Conservation (phyloP, 495 filamentous ascomycete species). For the Pseudotulostoma volvatum region DNA sequence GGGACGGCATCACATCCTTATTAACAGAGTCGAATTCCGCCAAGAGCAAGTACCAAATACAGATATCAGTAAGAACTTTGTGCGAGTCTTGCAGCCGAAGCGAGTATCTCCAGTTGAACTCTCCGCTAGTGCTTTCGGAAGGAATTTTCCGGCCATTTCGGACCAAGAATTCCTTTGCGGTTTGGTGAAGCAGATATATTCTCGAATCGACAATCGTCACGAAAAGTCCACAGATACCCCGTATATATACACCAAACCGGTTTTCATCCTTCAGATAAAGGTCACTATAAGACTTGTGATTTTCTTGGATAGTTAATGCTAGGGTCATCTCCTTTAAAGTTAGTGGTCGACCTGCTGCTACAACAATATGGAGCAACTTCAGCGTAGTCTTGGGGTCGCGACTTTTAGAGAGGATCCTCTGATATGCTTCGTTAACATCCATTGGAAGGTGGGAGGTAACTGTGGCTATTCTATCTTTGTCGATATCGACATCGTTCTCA, state of each 20-base stretch:
- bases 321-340: conserved; percentile 21
- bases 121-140: not conserved
- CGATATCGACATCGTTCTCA: conserved; percentile 7
- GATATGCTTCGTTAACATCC: conserved; percentile 14
- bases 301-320: conserved; percentile 16
- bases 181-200: conserved; percentile 22
- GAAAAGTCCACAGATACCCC: conserved; percentile 23
- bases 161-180: conserved; percentile 17
- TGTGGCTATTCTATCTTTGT: conserved; percentile 7
- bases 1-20: not conserved
- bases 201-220: conserved; percentile 20
- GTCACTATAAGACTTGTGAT: conserved; percentile 9
- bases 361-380: conserved; percentile 22
- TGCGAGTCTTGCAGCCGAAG: conserved; percentile 13
- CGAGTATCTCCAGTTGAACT: conserved; percentile 9
- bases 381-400: conserved; percentile 7
- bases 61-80: conserved; percentile 17
- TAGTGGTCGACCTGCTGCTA: conserved; percentile 21
- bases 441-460: conserved; percentile 9
- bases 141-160: not conserved
- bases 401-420: conserved; percentile 15
- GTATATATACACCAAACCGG: conserved; percentile 11
- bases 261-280: conserved; percentile 9
- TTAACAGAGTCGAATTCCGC: not conserved
- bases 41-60: conserved; percentile 14